Conservation (phyloP, 2,329 filamentous ascomycete species). For the Mycosphaerella sp. region DNA sequence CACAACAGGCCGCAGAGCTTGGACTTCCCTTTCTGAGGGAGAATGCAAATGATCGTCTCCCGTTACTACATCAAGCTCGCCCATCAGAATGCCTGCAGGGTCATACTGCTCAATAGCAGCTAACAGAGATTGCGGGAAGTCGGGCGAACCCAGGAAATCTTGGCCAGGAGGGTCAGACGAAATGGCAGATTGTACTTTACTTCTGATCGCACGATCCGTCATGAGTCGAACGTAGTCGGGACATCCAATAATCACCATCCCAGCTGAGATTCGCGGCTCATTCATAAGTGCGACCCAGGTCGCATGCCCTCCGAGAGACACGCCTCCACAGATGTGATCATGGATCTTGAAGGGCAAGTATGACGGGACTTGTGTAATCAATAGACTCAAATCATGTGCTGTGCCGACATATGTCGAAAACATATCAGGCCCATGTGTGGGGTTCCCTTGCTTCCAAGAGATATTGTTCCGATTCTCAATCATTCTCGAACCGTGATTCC, state of each 20-base stretch:
- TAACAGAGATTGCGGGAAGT: constrained; percentile 68
- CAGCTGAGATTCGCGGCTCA: constrained; percentile 72
- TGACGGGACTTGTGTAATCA: constrained; percentile 72
- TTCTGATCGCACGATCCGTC: constrained; percentile 66
- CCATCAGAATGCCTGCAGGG: constrained; percentile 66
- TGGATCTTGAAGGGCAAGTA: constrained; percentile 54
- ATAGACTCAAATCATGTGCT: constrained; percentile 62
- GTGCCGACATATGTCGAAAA: constrained; percentile 69
- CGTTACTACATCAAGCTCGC: constrained; percentile 30
- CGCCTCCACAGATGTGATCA: constrained; percentile 69
- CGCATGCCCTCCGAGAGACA: constrained; percentile 81
- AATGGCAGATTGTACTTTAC: constrained; percentile 51
- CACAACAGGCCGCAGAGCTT: constrained; percentile 34
- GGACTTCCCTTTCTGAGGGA: constrained; percentile 42
- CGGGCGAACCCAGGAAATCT: constrained; percentile 65
- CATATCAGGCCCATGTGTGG: constrained; percentile 85
- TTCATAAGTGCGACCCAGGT: constrained; percentile 77
- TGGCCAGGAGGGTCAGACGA: constrained; percentile 49
- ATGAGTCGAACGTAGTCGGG: constrained; percentile 81
- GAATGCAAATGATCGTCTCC: constrained; percentile 29
- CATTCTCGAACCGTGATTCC: constrained; percentile 76
- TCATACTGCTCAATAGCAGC: constrained; percentile 60
- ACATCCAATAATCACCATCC: constrained; percentile 76
- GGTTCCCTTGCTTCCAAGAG: constrained; percentile 73
- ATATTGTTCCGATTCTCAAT: constrained; percentile 64